Evolutionary conservation across 768 basidiomycete genomes (phyloP).

Genomic region (Mycena haematopus): DNA sequence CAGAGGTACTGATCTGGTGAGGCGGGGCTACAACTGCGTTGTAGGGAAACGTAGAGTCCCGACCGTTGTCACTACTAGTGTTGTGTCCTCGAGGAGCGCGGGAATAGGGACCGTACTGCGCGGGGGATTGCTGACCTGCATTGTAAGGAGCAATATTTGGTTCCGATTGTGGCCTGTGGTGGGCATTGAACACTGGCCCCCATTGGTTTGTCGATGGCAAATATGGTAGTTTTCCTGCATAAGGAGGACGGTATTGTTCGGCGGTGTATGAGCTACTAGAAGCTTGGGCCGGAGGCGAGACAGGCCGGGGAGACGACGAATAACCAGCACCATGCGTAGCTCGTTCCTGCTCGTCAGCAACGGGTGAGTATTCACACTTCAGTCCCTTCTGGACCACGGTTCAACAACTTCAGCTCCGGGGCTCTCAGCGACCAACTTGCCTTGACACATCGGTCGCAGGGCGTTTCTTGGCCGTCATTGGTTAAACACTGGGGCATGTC

Average conservation of each 20-base stretch:
- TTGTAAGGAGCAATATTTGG: neutral
- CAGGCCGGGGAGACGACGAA: neutral
- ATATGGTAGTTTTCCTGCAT: neutral
- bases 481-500: neutral
- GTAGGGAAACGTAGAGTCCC: neutral
- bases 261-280: no score
- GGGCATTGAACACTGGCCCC: neutral
- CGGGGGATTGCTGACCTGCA: neutral
- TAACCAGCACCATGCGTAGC: neutral
- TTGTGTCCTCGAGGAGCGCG: neutral
- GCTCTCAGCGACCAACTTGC: no score
- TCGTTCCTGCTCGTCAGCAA: neutral
- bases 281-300: neutral
- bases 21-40: neutral
- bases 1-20: neutral
- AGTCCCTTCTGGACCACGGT: conserved; percentile 4
- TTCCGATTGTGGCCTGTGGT: neutral
- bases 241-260: neutral
- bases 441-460: conserved; percentile 1
- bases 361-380: neutral
- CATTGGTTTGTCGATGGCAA: neutral
- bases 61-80: neutral
- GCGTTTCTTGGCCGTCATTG: neutral
- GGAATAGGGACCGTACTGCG: neutral
- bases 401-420: no score